Percentiles rank a stretch among this genome's conserved stretches.
phyloP scores from a whole-genome alignment of 2,329 filamentous ascomycete species.

The Fusarium euwallaceae region DNA sequence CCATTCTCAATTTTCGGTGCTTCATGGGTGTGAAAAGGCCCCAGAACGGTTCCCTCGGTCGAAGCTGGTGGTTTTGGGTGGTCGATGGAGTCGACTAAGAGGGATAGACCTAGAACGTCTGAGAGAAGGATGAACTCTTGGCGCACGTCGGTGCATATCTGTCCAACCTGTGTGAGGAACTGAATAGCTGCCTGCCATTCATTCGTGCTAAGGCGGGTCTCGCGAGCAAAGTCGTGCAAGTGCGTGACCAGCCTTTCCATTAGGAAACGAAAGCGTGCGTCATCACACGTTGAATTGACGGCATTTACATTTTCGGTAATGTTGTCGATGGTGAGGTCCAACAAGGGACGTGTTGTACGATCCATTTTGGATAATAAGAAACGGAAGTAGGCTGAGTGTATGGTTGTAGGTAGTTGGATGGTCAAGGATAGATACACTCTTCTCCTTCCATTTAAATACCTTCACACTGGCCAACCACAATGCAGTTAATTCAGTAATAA shows the following conservation, averaged over 20 bases:
- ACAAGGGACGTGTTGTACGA: not conserved
- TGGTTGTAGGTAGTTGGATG: not conserved
- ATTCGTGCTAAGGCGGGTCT: conserved; percentile 72
- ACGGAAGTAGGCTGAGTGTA: not conserved
- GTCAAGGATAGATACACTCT: not conserved
- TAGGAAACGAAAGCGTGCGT: conserved; percentile 75
- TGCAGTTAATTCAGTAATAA: not conserved
- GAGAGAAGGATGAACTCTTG: conserved; percentile 82
- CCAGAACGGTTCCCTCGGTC: conserved; percentile 82
- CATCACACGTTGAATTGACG: conserved; percentile 75
- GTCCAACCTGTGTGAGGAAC: conserved; percentile 76
- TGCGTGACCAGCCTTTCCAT: conserved; percentile 78
- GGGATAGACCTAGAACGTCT: conserved; percentile 80
- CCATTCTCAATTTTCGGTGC: conserved; percentile 69
- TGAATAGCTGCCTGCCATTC: conserved; percentile 80
- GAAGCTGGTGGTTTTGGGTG: conserved; percentile 77
- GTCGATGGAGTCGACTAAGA: conserved; percentile 82
- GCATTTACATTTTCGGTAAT: conserved; percentile 78
- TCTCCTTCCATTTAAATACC: not conserved
- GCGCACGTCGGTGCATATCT: conserved; percentile 76
- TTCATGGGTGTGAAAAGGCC: conserved; percentile 83
- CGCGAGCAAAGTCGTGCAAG: conserved; percentile 64
- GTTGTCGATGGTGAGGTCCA: conserved; percentile 77
- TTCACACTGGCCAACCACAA: not conserved
- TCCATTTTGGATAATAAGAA: not conserved